Base-by-base conservation (phyloP, 495 filamentous ascomycete species). In the Xylaria flabelliformis region DNA sequence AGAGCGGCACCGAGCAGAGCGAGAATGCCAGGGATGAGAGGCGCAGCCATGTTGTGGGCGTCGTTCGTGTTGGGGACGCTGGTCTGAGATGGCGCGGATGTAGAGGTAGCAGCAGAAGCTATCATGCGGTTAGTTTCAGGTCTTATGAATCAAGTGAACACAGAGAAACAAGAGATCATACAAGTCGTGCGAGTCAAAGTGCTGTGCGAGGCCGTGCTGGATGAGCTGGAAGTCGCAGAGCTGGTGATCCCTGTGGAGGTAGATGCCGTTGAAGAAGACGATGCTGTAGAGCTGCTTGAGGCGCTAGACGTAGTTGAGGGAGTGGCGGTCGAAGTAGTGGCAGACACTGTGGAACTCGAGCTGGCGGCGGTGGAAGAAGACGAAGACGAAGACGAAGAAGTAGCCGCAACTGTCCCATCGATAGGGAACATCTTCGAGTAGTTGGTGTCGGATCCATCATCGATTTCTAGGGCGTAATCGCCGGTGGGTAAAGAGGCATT, bases 391-490 rank as follows among this genome's bases (percentile, higher is more conserved):
- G 34, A 36, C 1, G 76, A 68, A 41, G 74, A 64, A 26, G 76
- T 62, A 44, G 75, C 70, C 68, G 62, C 64, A 58, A 64, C 78
- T 26, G 76, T 76, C 72, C 82, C 82, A 6, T 36, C 19, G 59
- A 82, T 75, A 17, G 67, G 4, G 73, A 84, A 85, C 72, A 78
- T 77, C 39, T 70, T 1, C 75, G 80, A 83, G 80, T 79, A 87
- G 83, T 87, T 87, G 66, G 73, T 70, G 24, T 79, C 75, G 34
- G 39, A 66, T 41, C 59, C 77, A 46, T 76, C 74, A 58, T 78
- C 80, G 75, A 87, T 83, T 77, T 80, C 72, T 72, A 87, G 74
- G 74, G 83, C 83, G 67, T 86, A 87, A 36, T 75, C 80, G 73
- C 77, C 85, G 19, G 81, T 77, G 68, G 82, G 73, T 19, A 81